Conservation (phyloP, 2,329 filamentous ascomycete genomes). For the Dactylella cylindrospora region DNA sequence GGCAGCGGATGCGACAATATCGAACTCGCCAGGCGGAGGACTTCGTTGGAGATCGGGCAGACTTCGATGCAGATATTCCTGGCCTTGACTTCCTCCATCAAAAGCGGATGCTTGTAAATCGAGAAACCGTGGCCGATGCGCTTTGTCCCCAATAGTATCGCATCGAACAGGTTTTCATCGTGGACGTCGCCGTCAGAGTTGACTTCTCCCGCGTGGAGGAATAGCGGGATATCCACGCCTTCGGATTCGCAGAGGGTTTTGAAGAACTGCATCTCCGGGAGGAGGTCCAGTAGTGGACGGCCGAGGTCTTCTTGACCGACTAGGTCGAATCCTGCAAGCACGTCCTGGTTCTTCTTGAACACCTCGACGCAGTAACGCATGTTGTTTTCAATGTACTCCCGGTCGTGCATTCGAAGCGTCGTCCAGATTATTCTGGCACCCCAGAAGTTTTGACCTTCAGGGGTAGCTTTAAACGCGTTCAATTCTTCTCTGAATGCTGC, state of each 20-base stretch:
- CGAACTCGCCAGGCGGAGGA: conserved; percentile 74
- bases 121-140: conserved; percentile 88
- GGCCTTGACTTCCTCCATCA: conserved; percentile 85
- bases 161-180: conserved; percentile 86
- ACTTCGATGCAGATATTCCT: conserved; percentile 84
- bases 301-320: conserved; percentile 85
- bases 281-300: conserved; percentile 71
- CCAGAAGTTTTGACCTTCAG: conserved; percentile 75
- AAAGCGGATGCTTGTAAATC: conserved; percentile 84
- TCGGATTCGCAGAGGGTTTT: conserved; percentile 77
- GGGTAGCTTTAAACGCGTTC: conserved; percentile 69
- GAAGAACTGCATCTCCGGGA: conserved; percentile 92
- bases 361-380: conserved; percentile 87
- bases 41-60: conserved; percentile 88
- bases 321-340: conserved; percentile 84
- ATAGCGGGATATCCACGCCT: conserved; percentile 82
- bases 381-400: conserved; percentile 68
- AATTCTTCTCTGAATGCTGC: conserved; percentile 75
- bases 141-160: conserved; percentile 79
- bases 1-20: conserved; percentile 79
- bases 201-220: conserved; percentile 91
- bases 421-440: conserved; percentile 85
- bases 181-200: conserved; percentile 74
- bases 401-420: conserved; percentile 65
- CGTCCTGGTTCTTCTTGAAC: conserved; percentile 74